Evolutionary conservation across 2,329 filamentous ascomycete species (phyloP), one percentile per base, ranked within the genome.

Genomic region (Xylaria sp.): DNA sequence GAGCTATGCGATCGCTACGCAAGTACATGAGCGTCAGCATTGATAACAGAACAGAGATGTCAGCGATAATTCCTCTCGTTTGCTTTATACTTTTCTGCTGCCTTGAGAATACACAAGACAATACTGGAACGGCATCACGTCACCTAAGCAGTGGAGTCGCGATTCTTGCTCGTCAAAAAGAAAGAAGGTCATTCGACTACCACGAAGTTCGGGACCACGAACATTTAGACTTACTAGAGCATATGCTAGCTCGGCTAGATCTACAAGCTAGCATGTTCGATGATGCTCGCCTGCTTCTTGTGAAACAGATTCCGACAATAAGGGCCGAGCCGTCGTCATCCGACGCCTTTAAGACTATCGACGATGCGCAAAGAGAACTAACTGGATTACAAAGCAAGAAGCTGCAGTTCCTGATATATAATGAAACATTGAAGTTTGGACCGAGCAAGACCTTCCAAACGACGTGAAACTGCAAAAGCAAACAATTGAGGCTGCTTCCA

Each of bases 221-320:
- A 39, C 25, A 50, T 20, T 6, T 66, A 31, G 39, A 55, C 41
- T 18, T 61, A 20, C 25, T 66, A 39, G 57, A 61, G 41, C 50
- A 61, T 37, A 61, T 50, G 18, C 13, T 66, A 55, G n/a, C 56
- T 61, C 56, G 57, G 23, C 37, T 66, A 15, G 64, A 66, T 50
- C 46, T 66, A 34, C 64, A 66, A 50, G 64, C 64, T 7, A 66
- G 56, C 41, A 66, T 66, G 56, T 66, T 66, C 28, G 57, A 66
- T 13, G 57, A 61, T 60, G 39, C 37, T 55, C 64, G 64, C n/a
- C 50, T 37, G 0, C 64, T 39, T 39, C 39, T 48, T 55, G 25
- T n/a, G 18, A 39, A 3, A 28, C 8, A 31, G 1, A n/a, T 3
- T 48, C 10, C 12, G 15, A 8, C 15, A 12, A 8, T 50, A n/a